Conservation (phyloP, 75 land plant genomes). For the Pinus taeda region DNA sequence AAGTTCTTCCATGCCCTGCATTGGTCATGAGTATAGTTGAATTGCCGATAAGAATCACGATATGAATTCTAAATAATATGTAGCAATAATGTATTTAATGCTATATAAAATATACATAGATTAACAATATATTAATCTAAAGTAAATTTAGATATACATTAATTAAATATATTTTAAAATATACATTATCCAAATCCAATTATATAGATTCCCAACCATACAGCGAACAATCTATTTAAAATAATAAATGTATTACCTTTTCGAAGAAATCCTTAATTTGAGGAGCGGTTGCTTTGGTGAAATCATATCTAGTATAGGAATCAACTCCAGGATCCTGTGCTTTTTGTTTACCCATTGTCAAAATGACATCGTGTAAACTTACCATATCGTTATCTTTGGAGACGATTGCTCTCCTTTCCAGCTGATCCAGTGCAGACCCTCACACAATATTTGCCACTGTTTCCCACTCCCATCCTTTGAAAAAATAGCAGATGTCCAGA, state of each 20-base stretch:
- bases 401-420: background rate
- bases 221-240: too few relatives aligned
- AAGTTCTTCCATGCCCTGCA: background rate
- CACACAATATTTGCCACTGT: background rate
- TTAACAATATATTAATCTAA: background rate
- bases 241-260: background rate
- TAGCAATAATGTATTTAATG: too few relatives aligned
- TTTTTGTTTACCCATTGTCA: background rate
- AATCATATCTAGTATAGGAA: too few relatives aligned
- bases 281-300: background rate
- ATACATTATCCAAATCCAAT: too few relatives aligned
- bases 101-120: too few relatives aligned
- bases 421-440: background rate
- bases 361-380: background rate
- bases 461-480: constrained; percentile 2
- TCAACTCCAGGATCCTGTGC: background rate
- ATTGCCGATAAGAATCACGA: background rate
- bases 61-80: too few relatives aligned
- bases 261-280: background rate
- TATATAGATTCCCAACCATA: too few relatives aligned
- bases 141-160: too few relatives aligned
- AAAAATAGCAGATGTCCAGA: background rate
- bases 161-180: too few relatives aligned
- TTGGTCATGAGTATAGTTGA: background rate
- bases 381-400: background rate